Conservation (phyloP, 495 filamentous ascomycete genomes). For the Penicillium dipodomyicola region DNA sequence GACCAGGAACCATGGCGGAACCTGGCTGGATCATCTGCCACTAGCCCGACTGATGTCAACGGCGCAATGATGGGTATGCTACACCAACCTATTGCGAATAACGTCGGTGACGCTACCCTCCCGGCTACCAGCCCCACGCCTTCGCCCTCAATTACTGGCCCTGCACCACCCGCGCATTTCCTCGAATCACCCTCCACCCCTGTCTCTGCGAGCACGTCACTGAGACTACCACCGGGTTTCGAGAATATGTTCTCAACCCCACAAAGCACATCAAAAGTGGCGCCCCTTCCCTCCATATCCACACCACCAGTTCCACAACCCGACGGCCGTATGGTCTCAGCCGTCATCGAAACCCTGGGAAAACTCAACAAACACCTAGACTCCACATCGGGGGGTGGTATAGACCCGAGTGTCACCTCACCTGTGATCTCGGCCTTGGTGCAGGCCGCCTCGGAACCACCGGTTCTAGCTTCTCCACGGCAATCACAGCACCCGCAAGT, state of each 20-base stretch:
- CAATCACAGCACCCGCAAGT: not conserved
- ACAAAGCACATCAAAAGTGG: conserved; percentile 1
- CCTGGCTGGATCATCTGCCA: not conserved
- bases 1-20: conserved; percentile 1
- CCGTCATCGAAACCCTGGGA: conserved; percentile 37
- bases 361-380: conserved; percentile 44
- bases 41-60: conserved; percentile 2
- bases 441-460: conserved; percentile 21
- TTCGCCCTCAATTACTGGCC: conserved; percentile 7
- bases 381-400: conserved; percentile 13
- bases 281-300: conserved; percentile 1
- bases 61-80: conserved; percentile 5
- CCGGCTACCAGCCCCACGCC: conserved; percentile 6
- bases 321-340: conserved; percentile 30
- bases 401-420: conserved; percentile 18
- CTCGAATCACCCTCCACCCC: conserved; percentile 5
- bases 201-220: conserved; percentile 6
- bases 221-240: conserved; percentile 40
- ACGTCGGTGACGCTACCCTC: not conserved
- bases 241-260: conserved; percentile 38
- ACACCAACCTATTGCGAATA: not conserved
- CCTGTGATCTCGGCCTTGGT: conserved; percentile 27
- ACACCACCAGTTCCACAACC: conserved; percentile 7
- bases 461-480: not conserved
- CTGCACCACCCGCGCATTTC: not conserved